phyloP scores from a whole-genome alignment of 768 basidiomycete genomes.

The Leccinum obscurum region DNA sequence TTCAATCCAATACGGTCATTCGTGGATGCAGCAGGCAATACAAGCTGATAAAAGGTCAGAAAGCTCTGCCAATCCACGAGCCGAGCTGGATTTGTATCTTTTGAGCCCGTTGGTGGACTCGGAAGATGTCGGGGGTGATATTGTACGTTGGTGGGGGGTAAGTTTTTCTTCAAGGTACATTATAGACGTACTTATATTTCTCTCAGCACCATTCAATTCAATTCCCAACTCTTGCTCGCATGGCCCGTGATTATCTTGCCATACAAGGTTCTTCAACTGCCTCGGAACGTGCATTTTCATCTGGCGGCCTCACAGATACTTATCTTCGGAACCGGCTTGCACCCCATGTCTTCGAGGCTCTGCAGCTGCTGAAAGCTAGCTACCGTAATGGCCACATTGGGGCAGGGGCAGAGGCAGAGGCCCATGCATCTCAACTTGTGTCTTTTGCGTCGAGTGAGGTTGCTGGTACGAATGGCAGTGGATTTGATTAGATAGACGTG shows the following conservation, averaged over 20 bases:
- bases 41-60: neutral
- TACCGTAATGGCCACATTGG: neutral
- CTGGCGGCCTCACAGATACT: slow-evolving; percentile 28
- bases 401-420: neutral
- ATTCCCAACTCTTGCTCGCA: neutral
- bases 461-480: neutral
- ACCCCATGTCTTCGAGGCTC: neutral
- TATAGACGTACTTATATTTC: neutral
- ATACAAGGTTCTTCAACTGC: slow-evolving; percentile 28
- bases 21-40: slow-evolving; percentile 4
- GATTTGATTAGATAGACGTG: neutral
- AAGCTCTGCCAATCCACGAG: neutral
- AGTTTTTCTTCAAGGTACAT: neutral
- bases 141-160: slow-evolving; percentile 4
- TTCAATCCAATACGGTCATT: slow-evolving; percentile 4
- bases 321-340: neutral
- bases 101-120: neutral
- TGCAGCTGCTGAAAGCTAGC: neutral
- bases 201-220: neutral
- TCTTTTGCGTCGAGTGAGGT: neutral
- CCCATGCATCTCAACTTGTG: neutral
- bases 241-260: slow-evolving; percentile 1
- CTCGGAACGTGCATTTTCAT: slow-evolving; percentile 31
- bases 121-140: neutral
- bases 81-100: neutral